Evolutionary conservation across 352 stramenopile species (phyloP).

Genomic region (Phytopythium montanum): DNA sequence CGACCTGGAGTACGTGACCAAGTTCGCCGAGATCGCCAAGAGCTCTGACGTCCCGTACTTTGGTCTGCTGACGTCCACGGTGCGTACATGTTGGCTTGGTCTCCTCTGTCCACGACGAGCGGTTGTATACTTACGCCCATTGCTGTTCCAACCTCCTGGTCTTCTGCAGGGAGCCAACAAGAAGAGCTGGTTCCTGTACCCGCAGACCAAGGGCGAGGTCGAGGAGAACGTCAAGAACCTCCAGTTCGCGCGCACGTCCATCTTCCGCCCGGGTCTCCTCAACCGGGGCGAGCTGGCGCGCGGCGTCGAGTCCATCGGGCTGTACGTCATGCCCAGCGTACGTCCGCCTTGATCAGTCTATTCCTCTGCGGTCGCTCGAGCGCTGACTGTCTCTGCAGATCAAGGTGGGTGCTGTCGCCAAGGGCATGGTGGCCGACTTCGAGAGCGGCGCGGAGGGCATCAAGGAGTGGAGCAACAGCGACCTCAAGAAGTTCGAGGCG

Average conservation of each 20-base stretch:
- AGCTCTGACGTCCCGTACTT: slow-evolving; percentile 46
- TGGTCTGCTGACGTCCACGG: slow-evolving; percentile 51
- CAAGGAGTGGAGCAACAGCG: slow-evolving; percentile 46
- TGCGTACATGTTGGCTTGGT: slow-evolving; percentile 13
- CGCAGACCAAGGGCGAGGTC: slow-evolving; percentile 62
- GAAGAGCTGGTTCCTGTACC: slow-evolving; percentile 74
- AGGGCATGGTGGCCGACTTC: slow-evolving; percentile 68
- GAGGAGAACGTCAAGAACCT: slow-evolving; percentile 54
- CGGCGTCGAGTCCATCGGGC: slow-evolving; percentile 44
- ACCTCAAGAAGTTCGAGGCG: slow-evolving; percentile 50
- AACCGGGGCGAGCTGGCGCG: slow-evolving; percentile 54
- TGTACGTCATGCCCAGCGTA: slow-evolving; percentile 51
- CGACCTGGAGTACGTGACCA: slow-evolving; percentile 63
- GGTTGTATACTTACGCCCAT: background rate
- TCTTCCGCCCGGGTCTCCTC: slow-evolving; percentile 60
- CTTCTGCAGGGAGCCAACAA: slow-evolving; percentile 65
- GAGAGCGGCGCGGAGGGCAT: slow-evolving; percentile 37
- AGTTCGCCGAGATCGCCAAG: slow-evolving; percentile 54
- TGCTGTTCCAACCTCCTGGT: background rate
- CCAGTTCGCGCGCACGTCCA: slow-evolving; percentile 44
- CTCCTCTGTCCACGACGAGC: background rate
- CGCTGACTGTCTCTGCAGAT: slow-evolving; percentile 26
- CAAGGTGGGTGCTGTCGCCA: slow-evolving; percentile 42
- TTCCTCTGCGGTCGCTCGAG: background rate
- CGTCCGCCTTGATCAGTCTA: slow-evolving; percentile 11